Conservation (phyloP, 116 monocot genomes). For the Papilionanthe hybrid region DNA sequence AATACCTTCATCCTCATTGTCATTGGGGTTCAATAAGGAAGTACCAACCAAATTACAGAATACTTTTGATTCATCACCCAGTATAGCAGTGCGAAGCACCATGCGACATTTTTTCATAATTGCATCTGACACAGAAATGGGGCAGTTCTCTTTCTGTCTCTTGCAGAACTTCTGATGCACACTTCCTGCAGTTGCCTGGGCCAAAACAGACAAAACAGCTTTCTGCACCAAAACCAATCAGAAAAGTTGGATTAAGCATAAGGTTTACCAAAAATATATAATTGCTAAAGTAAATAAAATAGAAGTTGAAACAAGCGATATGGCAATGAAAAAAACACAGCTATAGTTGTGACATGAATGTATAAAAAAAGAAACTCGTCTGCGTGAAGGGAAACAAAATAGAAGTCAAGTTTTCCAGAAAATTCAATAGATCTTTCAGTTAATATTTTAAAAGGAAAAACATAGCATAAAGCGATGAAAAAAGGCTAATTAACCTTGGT, state of each 20-base stretch:
- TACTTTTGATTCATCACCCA: slow-evolving; percentile 74
- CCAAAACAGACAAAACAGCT: slow-evolving; percentile 75
- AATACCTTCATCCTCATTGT: slow-evolving; percentile 90
- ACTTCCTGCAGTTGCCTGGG: slow-evolving; percentile 43
- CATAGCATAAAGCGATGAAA: not conserved
- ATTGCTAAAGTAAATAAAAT: not conserved
- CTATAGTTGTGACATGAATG: not conserved
- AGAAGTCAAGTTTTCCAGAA: not conserved
- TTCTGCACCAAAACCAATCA: slow-evolving; percentile 46
- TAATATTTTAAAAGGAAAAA: not conserved
- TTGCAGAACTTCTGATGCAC: slow-evolving; percentile 47
- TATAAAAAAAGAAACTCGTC: not conserved
- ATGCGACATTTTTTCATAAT: slow-evolving; percentile 91
- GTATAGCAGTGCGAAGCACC: slow-evolving; percentile 57
- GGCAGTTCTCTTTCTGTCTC: slow-evolving; percentile 31
- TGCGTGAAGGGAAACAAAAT: not conserved
- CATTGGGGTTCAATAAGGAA: slow-evolving; percentile 54
- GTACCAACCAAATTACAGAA: slow-evolving; percentile 87
- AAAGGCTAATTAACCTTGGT: slow-evolving; percentile 63
- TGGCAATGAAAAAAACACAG: not conserved
- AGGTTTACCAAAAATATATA: not conserved
- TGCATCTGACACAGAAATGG: slow-evolving; percentile 55
- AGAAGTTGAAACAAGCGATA: not conserved
- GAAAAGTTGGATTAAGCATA: slow-evolving; percentile 3
- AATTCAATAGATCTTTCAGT: not conserved